Conservation (phyloP, 139 green algal genomes). For the Tetraselmis chui region DNA sequence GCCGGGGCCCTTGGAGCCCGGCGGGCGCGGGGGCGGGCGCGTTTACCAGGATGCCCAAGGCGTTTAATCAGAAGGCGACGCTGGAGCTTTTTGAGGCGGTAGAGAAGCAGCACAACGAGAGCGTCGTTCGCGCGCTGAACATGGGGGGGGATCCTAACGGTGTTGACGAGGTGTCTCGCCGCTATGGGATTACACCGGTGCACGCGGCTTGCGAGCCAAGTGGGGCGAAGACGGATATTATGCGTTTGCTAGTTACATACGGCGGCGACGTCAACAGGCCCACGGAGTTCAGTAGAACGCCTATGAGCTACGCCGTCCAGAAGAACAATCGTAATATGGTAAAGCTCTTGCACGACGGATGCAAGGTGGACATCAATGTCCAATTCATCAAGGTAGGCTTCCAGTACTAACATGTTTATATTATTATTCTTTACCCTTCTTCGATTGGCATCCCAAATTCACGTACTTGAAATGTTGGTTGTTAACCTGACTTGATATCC, state of each 20-base stretch:
- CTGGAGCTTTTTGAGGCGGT: background rate
- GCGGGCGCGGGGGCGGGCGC: no score
- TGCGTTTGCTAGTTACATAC: background rate
- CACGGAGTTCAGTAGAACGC: background rate
- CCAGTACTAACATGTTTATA: no score
- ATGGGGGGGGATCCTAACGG: background rate
- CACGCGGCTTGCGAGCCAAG: background rate
- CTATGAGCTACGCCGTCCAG: background rate
- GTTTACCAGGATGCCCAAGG: background rate
- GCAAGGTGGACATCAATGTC: background rate
- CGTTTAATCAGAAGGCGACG: background rate
- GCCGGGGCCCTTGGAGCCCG: background rate
- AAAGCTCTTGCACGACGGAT: background rate
- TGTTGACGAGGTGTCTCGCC: background rate
- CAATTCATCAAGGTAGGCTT: background rate
- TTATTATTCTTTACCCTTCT: no score
- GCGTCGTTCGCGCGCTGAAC: background rate
- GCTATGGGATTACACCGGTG: background rate
- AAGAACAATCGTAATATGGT: background rate
- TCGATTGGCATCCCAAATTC: no score
- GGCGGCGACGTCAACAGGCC: background rate
- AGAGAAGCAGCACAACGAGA: background rate
- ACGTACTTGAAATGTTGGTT: no score
- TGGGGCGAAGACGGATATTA: background rate
- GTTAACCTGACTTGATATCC: no score